Percentiles rank a stretch among this genome's conserved stretches.
phyloP scores from a whole-genome alignment of 768 basidiomycete species.

The Suillus spraguei region DNA sequence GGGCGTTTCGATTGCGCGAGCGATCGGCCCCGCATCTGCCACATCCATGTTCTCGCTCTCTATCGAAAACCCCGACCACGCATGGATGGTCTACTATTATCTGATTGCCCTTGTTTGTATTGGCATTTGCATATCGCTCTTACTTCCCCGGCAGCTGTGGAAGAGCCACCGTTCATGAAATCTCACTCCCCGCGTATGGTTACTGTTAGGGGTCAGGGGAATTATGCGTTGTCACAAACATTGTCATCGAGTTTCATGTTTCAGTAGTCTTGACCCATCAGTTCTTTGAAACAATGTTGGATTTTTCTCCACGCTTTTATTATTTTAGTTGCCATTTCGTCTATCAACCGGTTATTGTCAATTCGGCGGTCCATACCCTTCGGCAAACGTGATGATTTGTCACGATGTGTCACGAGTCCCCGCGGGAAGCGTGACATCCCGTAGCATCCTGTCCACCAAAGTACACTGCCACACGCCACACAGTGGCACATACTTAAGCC shows the following conservation, averaged over 20 bases:
- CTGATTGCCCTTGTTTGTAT: slow-evolving; percentile 23
- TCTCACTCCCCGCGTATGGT: not conserved
- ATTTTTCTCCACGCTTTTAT: not conserved
- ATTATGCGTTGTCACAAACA: not conserved
- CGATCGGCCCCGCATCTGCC: slow-evolving; percentile 56
- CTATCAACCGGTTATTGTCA: not conserved
- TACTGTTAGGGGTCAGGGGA: not conserved
- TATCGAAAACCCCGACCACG: slow-evolving; percentile 40
- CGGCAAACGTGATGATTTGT: slow-evolving; percentile 3
- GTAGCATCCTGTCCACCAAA: not conserved
- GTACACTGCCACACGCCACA: slow-evolving; percentile 4
- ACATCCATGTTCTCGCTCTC: slow-evolving; percentile 73
- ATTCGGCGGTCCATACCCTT: not conserved
- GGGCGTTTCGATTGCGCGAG: slow-evolving; percentile 39
- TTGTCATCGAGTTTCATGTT: not conserved
- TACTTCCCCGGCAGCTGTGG: slow-evolving; percentile 33
- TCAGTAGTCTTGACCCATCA: not conserved
- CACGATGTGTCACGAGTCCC: not conserved
- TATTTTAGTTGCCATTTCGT: not conserved
- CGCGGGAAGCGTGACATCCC: not conserved
- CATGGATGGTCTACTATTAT: slow-evolving; percentile 33
- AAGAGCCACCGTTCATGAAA: slow-evolving; percentile 3
- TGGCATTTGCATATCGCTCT: slow-evolving; percentile 20
- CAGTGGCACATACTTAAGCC: slow-evolving; percentile 5
- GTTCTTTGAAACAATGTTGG: not conserved